Evolutionary conservation across 495 filamentous ascomycete species (phyloP), one percentile per base, ranked within the genome.

Genomic region (Aspergillus hancockii): DNA sequence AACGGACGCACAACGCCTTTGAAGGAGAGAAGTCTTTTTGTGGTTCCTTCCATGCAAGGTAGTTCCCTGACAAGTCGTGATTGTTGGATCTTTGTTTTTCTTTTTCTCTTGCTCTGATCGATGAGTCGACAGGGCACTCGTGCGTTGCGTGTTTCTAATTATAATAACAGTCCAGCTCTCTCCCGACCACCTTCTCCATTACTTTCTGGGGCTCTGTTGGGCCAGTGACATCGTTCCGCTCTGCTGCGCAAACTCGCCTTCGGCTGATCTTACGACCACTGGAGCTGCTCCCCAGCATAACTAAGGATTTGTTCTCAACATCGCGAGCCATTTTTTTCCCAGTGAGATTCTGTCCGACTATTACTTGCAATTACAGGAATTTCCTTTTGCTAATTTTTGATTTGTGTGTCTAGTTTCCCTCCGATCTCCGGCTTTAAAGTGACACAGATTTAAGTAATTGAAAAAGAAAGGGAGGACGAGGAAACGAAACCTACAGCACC

Each of bases 1-100:
- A 51, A 55, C 36, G 60, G 53, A 43, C 38, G 55, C 52, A 49
- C 56, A 52, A 23, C 40, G 43, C 32, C 45, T 34, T 52, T 47
- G 38, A 47, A 41, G 34, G 30, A 14, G 3, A 41, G 32, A 41
- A 41, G 38, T 41, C 16, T 16, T 16, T 12, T 14, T 41, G 16
- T 41, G 25, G 25, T 14, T 41, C n/a, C 14, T 18, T 14, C 38
- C 3, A 14, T 41, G 7, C 38, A 41, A 41, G 38, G 38, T 41
- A 41, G n/a, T 41, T 41, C 38, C 38, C 8, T 41, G 38, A 14
- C 38, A 41, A 14, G 38, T n/a, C 38, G 38, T n/a, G 10, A 41
- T 41, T 14, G 38, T 16, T 41, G 38, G 38, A 18, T 41, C 38
- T 41, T 41, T 14, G 25, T n/a, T 41, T 41, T 12, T 16, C n/a